phyloP scores from a whole-genome alignment of 805 yeast genomes.

The Kazachstania psychrophila region DNA sequence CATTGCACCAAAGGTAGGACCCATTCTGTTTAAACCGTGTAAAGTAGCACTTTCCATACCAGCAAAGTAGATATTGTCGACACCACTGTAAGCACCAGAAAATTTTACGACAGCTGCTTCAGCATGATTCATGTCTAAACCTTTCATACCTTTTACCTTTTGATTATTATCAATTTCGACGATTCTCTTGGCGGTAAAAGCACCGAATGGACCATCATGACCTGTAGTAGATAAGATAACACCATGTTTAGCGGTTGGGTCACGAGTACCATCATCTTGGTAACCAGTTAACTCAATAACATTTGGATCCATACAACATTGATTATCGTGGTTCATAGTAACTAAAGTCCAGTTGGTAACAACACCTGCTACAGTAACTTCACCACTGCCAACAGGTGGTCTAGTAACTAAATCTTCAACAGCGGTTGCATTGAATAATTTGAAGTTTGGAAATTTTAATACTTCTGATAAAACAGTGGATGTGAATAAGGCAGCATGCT shows the following conservation, averaged over 20 bases:
- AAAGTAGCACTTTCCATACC: constrained; percentile 78
- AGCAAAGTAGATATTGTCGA: constrained; percentile 30
- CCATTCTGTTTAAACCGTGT: constrained; percentile 74
- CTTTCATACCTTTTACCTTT: constrained; percentile 61
- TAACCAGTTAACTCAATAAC: constrained; percentile 49
- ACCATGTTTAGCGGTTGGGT: constrained; percentile 31
- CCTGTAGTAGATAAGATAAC: constrained; percentile 68
- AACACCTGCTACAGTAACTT: constrained; percentile 64
- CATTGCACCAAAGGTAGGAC: constrained; percentile 81
- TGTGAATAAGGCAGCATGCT: constrained; percentile 71
- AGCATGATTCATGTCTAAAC: constrained; percentile 68
- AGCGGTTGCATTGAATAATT: constrained; percentile 70
- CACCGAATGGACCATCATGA: constrained; percentile 80
- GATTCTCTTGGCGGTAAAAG: constrained; percentile 65
- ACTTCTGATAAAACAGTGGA: constrained; percentile 64
- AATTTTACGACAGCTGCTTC: constrained; percentile 68
- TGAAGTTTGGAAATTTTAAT: constrained; percentile 61
- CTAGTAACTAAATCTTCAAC: constrained; percentile 75
- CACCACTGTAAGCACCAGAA: constrained; percentile 37
- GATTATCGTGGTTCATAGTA: constrained; percentile 64
- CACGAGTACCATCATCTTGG: constrained; percentile 26
- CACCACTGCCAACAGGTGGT: constrained; percentile 45
- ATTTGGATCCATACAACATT: constrained; percentile 77
- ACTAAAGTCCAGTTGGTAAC: constrained; percentile 80
- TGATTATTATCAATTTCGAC: constrained; percentile 39